phyloP scores from a whole-genome alignment of 768 basidiomycete genomes.

The Lepiota venenata region DNA sequence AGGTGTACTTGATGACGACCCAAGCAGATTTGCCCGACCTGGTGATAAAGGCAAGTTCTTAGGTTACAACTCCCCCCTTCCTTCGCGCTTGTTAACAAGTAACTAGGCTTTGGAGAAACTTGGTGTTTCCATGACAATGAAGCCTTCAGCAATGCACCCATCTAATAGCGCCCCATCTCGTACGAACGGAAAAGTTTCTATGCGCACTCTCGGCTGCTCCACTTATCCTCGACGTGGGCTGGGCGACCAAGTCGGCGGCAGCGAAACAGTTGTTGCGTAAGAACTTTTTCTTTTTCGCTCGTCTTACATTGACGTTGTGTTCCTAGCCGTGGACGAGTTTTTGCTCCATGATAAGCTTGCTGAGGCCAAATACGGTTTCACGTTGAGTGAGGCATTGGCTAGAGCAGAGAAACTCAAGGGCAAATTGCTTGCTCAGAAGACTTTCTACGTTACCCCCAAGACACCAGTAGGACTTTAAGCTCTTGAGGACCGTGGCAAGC shows the following conservation, averaged over 20 bases:
- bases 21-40: constrained; percentile 55
- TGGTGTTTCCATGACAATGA: constrained; percentile 61
- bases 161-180: constrained; percentile 63
- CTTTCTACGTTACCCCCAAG: constrained; percentile 73
- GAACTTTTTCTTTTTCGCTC: constrained; percentile 22
- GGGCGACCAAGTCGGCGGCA: constrained; percentile 61
- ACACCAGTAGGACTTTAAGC: constrained; percentile 53
- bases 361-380: constrained; percentile 68
- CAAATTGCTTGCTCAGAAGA: constrained; percentile 58
- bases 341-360: constrained; percentile 54
- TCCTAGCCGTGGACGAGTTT: constrained; percentile 63
- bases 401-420: constrained; percentile 52
- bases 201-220: constrained; percentile 67
- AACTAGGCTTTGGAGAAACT: constrained; percentile 58
- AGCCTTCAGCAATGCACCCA: constrained; percentile 75
- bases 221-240: constrained; percentile 59
- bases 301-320: neutral
- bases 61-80: neutral
- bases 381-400: constrained; percentile 54
- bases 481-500: constrained; percentile 66
- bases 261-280: constrained; percentile 60
- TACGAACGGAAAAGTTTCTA: constrained; percentile 87
- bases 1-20: constrained; percentile 64
- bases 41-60: constrained; percentile 50
- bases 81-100: neutral